Conservation (phyloP, 1,284 basidiomycete species). For the Gastroboletus turbinatus region DNA sequence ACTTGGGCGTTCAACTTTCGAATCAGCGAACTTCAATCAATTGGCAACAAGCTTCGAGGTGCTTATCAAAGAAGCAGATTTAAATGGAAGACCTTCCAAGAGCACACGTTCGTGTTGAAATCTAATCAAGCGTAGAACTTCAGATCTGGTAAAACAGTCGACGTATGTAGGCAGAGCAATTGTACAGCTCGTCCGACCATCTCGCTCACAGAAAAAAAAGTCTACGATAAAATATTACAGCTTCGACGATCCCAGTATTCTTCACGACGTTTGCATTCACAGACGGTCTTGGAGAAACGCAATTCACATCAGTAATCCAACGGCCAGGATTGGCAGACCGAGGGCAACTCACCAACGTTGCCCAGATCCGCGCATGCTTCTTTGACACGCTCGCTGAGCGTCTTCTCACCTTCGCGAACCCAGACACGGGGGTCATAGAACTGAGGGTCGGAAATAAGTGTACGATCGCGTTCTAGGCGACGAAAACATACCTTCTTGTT, state of each 20-base stretch:
- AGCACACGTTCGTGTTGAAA: not conserved
- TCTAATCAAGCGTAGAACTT: not conserved
- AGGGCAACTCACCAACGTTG: slow-evolving; percentile 54
- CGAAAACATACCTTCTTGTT: slow-evolving; percentile 85
- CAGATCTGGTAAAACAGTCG: not conserved
- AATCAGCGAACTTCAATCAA: not conserved
- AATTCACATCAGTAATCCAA: not conserved
- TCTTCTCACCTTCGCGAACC: slow-evolving; percentile 99
- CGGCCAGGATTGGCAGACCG: not conserved
- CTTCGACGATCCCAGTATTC: not conserved
- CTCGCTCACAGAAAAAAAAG: not conserved
- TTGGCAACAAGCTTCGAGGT: not conserved
- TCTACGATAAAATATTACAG: too few relatives aligned
- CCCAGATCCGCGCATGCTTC: slow-evolving; percentile 90
- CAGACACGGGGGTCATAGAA: slow-evolving; percentile 95
- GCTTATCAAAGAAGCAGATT: slow-evolving; percentile 4
- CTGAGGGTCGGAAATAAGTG: slow-evolving; percentile 36
- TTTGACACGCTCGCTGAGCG: slow-evolving; percentile 84
- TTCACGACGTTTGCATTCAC: slow-evolving; percentile 10
- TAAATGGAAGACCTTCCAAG: slow-evolving; percentile 6
- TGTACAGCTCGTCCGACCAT: slow-evolving; percentile 8
- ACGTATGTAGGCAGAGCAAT: not conserved
- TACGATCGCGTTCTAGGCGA: not conserved
- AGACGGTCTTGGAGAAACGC: slow-evolving; percentile 23
- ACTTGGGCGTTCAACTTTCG: too few relatives aligned